A percentile compares a stretch with the other conserved stretches of the same genome.
phyloP scores from a whole-genome alignment of 2,329 filamentous ascomycete genomes.

The Ophiostoma pallidulum region DNA sequence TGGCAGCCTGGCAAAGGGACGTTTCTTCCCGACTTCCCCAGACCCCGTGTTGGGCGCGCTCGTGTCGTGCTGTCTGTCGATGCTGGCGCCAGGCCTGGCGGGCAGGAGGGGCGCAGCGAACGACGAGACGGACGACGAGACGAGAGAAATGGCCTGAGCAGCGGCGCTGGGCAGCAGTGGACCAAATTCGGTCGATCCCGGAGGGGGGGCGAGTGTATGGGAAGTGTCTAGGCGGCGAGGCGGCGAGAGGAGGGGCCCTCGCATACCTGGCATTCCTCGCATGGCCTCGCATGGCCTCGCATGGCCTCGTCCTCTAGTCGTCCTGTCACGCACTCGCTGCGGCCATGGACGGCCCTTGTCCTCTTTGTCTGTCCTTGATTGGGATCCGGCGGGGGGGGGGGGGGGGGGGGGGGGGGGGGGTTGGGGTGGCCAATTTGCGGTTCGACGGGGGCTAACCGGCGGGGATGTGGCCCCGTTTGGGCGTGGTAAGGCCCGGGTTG shows the following conservation, averaged over 20 bases:
- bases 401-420: not conserved
- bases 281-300: too few species aligned
- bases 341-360: too few species aligned
- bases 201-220: not conserved
- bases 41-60: not conserved
- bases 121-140: conserved; percentile 16
- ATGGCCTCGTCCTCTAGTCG: too few species aligned
- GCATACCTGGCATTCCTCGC: not conserved
- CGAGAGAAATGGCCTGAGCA: conserved; percentile 26
- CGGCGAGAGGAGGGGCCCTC: not conserved
- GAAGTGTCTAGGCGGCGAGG: too few species aligned
- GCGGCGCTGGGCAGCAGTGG: conserved; percentile 14
- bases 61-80: conserved; percentile 7
- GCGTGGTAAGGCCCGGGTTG: conserved; percentile 14
- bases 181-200: conserved; percentile 25
- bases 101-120: conserved; percentile 7
- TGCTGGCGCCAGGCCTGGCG: conserved; percentile 7
- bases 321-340: too few species aligned
- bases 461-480: conserved; percentile 17
- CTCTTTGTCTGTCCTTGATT: too few species aligned
- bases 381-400: too few species aligned
- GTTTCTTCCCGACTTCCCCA: too few species aligned
- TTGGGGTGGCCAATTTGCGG: conserved; percentile 3
- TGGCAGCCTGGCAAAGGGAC: too few species aligned
- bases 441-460: conserved; percentile 9